Base-by-base conservation (phyloP, 169 alveolate species). In the Sarcocystis neurona region DNA sequence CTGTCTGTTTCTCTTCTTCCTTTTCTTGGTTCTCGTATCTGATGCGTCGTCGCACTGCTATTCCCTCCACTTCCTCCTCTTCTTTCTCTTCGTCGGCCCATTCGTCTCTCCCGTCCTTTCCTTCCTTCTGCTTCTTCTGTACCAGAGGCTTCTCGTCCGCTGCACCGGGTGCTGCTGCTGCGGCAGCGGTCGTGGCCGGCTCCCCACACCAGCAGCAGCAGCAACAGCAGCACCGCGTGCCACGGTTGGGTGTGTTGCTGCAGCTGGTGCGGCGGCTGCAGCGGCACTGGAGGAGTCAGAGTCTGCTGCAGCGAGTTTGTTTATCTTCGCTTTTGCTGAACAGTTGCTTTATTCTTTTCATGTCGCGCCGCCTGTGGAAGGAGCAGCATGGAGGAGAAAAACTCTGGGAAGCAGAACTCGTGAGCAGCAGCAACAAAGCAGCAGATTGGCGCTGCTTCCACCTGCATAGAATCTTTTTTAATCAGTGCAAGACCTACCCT, bases 361-460 rank as follows among this genome's bases (percentile, higher is more conserved):
- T 72, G 82, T 39, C 34, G 39, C 18, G 41, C 34, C 47, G 82
- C 39, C 53, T 41, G 39, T 39, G 34, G 6, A 30, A 37, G 2
- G 27, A 37, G 30, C 47, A 43, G 56, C 20, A 32, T 4, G 2
- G n/a, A 23, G 41, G 58, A 0, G 82, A 43, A n/a, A 37, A 2
- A 2, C 82, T 72, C 34, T 72, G 39, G 30, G 82, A 72, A 18
- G 82, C 34, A 15, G 82, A 72, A 72, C 82, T 72, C 58, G 10
- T 4, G 4, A 72, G 53, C 37, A 72, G 20, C 10, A 72, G 82
- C 53, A 18, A 53, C 30, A 53, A 72, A 39, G 23, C 32, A 34
- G 82, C 34, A 1, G 82, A 72, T 56, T 72, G 82, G 82, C 15
- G 32, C 2, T 72, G 82, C 53, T 72, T 39, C 53, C 82, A 72